A percentile compares a stretch with the other conserved stretches of the same genome.
phyloP scores from a whole-genome alignment of 1,284 basidiomycete species.

The Ganoderma meredithae region DNA sequence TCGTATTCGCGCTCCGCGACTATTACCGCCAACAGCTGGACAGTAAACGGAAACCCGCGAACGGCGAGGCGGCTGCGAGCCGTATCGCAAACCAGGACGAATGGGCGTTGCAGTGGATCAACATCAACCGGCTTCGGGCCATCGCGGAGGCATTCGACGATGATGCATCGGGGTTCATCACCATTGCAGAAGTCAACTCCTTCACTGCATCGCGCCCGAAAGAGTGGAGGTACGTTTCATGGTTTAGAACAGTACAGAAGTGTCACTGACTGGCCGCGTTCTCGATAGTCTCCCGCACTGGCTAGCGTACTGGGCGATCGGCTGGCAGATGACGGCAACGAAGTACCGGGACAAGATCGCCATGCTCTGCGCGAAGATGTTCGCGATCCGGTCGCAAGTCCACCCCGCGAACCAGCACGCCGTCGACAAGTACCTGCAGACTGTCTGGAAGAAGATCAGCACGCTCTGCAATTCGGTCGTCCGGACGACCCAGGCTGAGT shows the following conservation, averaged over 20 bases:
- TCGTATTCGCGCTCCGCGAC: conserved; percentile 46
- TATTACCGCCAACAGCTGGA: conserved; percentile 40
- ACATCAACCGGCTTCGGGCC: conserved; percentile 48
- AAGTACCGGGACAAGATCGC: conserved; percentile 29
- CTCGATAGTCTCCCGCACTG: conserved; percentile 29
- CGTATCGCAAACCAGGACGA: conserved; percentile 33
- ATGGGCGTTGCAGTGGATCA: conserved; percentile 55
- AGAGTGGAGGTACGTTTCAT: conserved; percentile 25
- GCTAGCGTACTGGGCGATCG: conserved; percentile 36
- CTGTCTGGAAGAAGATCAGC: conserved; percentile 22
- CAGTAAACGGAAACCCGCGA: conserved; percentile 36
- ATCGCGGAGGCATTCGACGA: conserved; percentile 58
- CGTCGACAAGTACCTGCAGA: conserved; percentile 29
- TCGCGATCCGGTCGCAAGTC: conserved; percentile 10
- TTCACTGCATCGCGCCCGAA: conserved; percentile 23
- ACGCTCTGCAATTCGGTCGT: conserved; percentile 18
- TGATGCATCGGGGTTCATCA: conserved; percentile 56
- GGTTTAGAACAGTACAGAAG: not conserved
- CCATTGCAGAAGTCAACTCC: conserved; percentile 46
- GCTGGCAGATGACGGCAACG: conserved; percentile 30
- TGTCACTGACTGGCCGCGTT: not conserved
- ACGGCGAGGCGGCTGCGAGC: not conserved
- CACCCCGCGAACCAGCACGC: conserved; percentile 25
- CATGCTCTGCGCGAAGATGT: conserved; percentile 25
- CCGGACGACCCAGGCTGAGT: conserved; percentile 20